Evolutionary conservation across 345 rosid species (phyloP), one percentile per base, ranked within the genome.

Genomic region (Viola odorata): DNA sequence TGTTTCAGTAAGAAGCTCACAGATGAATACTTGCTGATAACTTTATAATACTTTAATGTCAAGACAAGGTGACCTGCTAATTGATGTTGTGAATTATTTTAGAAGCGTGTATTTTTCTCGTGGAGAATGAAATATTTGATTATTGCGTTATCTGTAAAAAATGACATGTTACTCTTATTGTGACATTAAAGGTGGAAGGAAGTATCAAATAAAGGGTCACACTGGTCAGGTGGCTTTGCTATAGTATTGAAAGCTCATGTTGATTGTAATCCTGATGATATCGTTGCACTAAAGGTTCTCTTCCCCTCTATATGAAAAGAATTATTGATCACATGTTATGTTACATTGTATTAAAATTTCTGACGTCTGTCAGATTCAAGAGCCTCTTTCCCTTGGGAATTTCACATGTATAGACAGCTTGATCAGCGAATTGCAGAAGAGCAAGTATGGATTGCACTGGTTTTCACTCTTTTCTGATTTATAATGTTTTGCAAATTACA

Each of bases 331-430:
- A 16, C 67, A 50, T 57, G 4, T 14, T 32, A 45, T 62, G 62
- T 9, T n/a, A n/a, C n/a, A n/a, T n/a, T n/a, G n/a, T n/a, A n/a
- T n/a, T n/a, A n/a, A n/a, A n/a, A n/a, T n/a, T n/a, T n/a, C n/a
- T 50, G 41, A 39, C 41, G 48, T 65, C 56, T 80, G 62, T 60
- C 86, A 90, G 99, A 80, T 94, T 73, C 99, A 94, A 81, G 83
- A 72, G 74, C 99, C 99, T 60, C 97, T 61, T 88, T 90, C 65
- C 95, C 95, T 55, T 94, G 96, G 97, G 99, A 94, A 55, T 94
- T 94, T 68, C 78, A 94, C n/a, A n/a, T n/a, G n/a, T n/a, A 0
- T 81, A 82, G 74, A 89, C 98, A 4, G 87, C 32, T 23, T 23
- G 99, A 94, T 71, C 74, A 62, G 58, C 90, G 90, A 67, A 83